Conservation (phyloP, 768 basidiomycete species). For the Panus rudis region DNA sequence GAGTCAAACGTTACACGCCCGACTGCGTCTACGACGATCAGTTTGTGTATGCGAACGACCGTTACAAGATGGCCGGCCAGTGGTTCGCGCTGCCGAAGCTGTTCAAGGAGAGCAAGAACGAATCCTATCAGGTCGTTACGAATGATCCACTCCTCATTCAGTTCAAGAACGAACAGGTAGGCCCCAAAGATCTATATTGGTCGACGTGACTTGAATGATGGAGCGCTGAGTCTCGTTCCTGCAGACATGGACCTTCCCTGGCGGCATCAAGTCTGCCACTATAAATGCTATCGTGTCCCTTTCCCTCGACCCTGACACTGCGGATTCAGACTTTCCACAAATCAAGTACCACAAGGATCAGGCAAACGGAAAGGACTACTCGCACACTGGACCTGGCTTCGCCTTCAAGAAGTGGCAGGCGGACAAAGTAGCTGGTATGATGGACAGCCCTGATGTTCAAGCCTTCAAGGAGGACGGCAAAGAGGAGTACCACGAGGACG, state of each 20-base stretch:
- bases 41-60: constrained; percentile 35
- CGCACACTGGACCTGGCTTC: constrained; percentile 34
- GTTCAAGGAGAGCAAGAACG: constrained; percentile 29
- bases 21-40: constrained; percentile 28
- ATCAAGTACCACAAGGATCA: constrained; percentile 33
- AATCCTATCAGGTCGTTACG: constrained; percentile 28
- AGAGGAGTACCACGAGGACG: constrained; percentile 15
- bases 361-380: constrained; percentile 37
- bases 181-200: no score
- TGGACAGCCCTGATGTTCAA: constrained; percentile 20
- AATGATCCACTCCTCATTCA: constrained; percentile 33
- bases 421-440: constrained; percentile 16
- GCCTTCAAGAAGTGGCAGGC: constrained; percentile 36
- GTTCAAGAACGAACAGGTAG: constrained; percentile 37
- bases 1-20: constrained; percentile 31
- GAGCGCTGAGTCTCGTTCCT: not conserved
- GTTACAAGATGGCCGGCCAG: constrained; percentile 34
- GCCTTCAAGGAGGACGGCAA: constrained; percentile 15
- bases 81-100: constrained; percentile 36
- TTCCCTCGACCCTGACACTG: constrained; percentile 32
- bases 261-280: constrained; percentile 30
- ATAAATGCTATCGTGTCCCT: constrained; percentile 36
- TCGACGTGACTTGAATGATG: not conserved
- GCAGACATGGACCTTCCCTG: constrained; percentile 33
- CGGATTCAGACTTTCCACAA: constrained; percentile 34